These are phyloP conservation scores for Saccharata proteae DNA, from an alignment of 2,329 filamentous ascomycete species.

Conservation along the genomic window DNA sequence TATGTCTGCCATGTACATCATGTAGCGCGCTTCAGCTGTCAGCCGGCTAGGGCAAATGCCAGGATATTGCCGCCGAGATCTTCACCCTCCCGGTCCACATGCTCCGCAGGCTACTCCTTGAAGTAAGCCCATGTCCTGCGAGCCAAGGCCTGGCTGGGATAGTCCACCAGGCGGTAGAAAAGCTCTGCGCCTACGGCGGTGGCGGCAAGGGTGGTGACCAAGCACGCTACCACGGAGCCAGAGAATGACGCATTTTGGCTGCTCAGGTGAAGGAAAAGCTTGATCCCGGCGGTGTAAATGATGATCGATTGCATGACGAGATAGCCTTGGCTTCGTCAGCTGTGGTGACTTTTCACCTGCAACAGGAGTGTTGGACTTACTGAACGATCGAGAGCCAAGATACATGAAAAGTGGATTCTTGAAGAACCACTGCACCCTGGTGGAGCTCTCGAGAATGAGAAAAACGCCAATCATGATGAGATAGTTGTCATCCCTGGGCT, in stretches of 20 bases:
- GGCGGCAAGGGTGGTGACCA: conserved; percentile 15
- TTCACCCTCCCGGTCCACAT: too few species aligned
- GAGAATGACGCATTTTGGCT: conserved; percentile 9
- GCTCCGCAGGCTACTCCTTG: conserved; percentile 7
- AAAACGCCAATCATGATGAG: conserved; percentile 31
- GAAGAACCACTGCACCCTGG: conserved; percentile 24
- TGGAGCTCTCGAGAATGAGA: conserved; percentile 29
- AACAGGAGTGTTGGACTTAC: conserved; percentile 22
- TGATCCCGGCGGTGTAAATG: conserved; percentile 31
- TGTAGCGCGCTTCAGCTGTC: too few species aligned
- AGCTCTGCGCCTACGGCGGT: conserved; percentile 15
- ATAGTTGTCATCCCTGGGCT: conserved; percentile 32
- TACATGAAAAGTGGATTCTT: conserved; percentile 22
- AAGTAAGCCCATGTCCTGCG: conserved; percentile 8
- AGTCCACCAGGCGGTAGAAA: conserved; percentile 20
- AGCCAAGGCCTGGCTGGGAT: conserved; percentile 12
- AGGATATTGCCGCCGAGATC: too few species aligned
- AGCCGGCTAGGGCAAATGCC: too few species aligned
- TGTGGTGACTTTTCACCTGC: not conserved
- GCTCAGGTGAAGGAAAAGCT: conserved; percentile 29
- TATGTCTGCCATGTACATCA: too few species aligned
- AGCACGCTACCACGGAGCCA: conserved; percentile 11
- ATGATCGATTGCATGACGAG: conserved; percentile 31
- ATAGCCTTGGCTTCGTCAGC: conserved; percentile 19
- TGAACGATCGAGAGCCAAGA: conserved; percentile 31